Evolutionary conservation across 2,329 filamentous ascomycete species (phyloP).

Genomic region (Fusarium sp.): DNA sequence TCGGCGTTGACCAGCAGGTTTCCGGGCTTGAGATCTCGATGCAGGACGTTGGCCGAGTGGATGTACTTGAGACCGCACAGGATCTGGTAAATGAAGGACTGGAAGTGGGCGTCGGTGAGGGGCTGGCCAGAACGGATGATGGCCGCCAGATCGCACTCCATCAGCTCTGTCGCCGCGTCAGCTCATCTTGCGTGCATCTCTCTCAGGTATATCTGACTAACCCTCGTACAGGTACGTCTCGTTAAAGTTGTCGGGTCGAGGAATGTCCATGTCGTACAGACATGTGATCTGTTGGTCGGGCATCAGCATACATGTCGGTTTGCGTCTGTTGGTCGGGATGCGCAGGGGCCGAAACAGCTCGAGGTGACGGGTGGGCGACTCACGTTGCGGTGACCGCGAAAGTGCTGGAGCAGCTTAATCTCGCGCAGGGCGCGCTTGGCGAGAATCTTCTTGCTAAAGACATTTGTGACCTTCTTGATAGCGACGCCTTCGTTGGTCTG

Average conservation of each 20-base stretch:
- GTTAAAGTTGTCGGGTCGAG: constrained; percentile 96
- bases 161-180: constrained; percentile 76
- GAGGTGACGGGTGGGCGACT: constrained; percentile 48
- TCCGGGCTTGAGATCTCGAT: constrained; percentile 96
- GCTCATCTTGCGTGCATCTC: constrained; percentile 9
- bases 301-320: constrained; percentile 33
- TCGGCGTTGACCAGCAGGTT: constrained; percentile 98
- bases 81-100: constrained; percentile 99
- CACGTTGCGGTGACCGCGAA: constrained; percentile 89
- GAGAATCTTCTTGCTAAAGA: constrained; percentile 99
- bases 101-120: constrained; percentile 97
- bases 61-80: constrained; percentile 99
- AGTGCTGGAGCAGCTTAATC: constrained; percentile 98
- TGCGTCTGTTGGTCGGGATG: constrained; percentile 3
- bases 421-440: constrained; percentile 97
- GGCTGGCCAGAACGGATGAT: constrained; percentile 98
- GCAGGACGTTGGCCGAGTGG: constrained; percentile 96
- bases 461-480: constrained; percentile 99
- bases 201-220: constrained; percentile 55
- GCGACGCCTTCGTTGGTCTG: constrained; percentile 93
- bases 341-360: neutral
- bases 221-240: constrained; percentile 99
- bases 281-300: constrained; percentile 83
- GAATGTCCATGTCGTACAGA: constrained; percentile 99
- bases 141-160: constrained; percentile 98